Evolutionary conservation across 257 asterid species (phyloP).

Genomic region (Knoxia roxburghii): DNA sequence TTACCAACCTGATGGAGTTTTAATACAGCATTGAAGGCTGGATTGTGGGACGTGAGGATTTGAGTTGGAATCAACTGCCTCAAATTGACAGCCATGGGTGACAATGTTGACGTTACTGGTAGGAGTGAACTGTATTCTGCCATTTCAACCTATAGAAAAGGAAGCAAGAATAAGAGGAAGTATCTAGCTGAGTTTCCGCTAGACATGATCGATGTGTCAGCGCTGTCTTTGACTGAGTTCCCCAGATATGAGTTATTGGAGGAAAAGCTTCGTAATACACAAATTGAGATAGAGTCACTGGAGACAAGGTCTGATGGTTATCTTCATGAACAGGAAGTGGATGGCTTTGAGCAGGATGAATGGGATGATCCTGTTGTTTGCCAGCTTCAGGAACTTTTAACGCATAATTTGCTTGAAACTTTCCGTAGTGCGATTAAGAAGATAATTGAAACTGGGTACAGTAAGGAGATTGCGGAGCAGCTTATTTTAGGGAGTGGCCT

Average conservation of each 20-base stretch:
- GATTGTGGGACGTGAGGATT: neutral
- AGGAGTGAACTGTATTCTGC: constrained; percentile 21
- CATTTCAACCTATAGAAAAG: constrained; percentile 31
- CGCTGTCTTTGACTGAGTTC: constrained; percentile 42
- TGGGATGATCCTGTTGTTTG: constrained; percentile 56
- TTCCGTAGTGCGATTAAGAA: constrained; percentile 51
- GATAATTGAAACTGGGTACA: constrained; percentile 52
- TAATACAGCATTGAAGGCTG: constrained; percentile 4
- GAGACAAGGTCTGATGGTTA: constrained; percentile 22
- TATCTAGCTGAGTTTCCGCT: constrained; percentile 36
- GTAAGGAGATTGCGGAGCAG: constrained; percentile 53
- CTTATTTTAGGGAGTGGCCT: constrained; percentile 54
- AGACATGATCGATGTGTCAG: constrained; percentile 26
- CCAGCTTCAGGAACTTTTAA: constrained; percentile 54
- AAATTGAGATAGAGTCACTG: constrained; percentile 30
- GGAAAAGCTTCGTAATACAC: constrained; percentile 27
- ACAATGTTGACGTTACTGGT: constrained; percentile 22
- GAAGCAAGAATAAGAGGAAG: constrained; percentile 62
- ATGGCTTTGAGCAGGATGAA: constrained; percentile 29
- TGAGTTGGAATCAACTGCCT: neutral
- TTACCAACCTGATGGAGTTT: constrained; percentile 7
- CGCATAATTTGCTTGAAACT: constrained; percentile 28
- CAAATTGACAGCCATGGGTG: constrained; percentile 34
- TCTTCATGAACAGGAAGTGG: constrained; percentile 24
- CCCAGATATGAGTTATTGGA: constrained; percentile 50